A percentile compares a stretch with the other conserved stretches of the same genome.
Conservation (phyloP, 2,329 filamentous ascomycete species). For the Teratosphaeria zuluensis region DNA sequence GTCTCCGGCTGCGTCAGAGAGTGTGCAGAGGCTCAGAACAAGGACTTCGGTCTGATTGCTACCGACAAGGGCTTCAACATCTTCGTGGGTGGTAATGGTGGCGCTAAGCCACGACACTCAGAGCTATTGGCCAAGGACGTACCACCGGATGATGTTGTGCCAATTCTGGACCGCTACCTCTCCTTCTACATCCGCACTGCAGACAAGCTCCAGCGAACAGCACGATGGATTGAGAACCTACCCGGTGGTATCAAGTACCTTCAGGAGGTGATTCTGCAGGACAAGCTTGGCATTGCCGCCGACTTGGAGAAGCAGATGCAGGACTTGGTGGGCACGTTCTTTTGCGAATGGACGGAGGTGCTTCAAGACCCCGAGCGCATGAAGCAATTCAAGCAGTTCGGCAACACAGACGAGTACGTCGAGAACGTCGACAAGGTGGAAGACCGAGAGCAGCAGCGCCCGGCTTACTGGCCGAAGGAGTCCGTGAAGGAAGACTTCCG, state of each 20-base stretch:
- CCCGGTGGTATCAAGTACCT: constrained; percentile 79
- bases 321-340: constrained; percentile 71
- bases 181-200: constrained; percentile 92
- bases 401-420: constrained; percentile 64
- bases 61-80: constrained; percentile 92
- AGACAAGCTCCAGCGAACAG: constrained; percentile 81
- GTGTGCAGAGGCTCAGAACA: constrained; percentile 85
- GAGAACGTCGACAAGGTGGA: constrained; percentile 57
- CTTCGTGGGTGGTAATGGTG: constrained; percentile 82
- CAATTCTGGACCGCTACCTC: constrained; percentile 78
- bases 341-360: constrained; percentile 86
- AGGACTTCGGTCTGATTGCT: constrained; percentile 87
- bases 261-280: constrained; percentile 69
- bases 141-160: constrained; percentile 68
- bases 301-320: constrained; percentile 83
- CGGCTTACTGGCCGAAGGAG: constrained; percentile 67
- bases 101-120: constrained; percentile 71
- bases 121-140: constrained; percentile 83
- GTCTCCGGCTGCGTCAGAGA: constrained; percentile 88
- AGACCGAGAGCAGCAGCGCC: constrained; percentile 64
- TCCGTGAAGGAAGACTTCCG: constrained; percentile 62
- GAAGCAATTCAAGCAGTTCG: constrained; percentile 70
- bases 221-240: constrained; percentile 74
- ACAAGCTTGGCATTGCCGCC: constrained; percentile 76
- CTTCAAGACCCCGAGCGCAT: constrained; percentile 58